phyloP scores from a whole-genome alignment of 306 rosid species.

The Amphicarpaea edgeworthii region DNA sequence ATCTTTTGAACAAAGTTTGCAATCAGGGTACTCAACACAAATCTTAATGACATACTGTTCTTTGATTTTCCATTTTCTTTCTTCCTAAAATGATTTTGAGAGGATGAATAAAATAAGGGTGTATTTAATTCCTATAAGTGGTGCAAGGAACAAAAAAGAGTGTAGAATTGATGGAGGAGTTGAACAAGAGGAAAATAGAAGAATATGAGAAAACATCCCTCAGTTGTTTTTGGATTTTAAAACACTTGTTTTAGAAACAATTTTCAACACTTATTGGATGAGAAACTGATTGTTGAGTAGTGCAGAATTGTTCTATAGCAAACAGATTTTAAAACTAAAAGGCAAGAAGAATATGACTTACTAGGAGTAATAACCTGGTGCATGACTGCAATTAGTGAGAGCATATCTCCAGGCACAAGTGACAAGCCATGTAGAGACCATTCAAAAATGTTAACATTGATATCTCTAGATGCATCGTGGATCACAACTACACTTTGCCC shows the following conservation, averaged over 20 bases:
- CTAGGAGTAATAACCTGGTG: conserved; percentile 71
- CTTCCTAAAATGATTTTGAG: neutral
- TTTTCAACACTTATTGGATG: too few species aligned
- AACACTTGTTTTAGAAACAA: too few species aligned
- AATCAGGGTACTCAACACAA: neutral
- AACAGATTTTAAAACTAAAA: too few species aligned
- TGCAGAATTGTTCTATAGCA: too few species aligned
- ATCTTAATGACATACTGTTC: neutral
- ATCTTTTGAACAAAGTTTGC: neutral
- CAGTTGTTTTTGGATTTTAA: too few species aligned
- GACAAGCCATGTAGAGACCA: conserved; percentile 61
- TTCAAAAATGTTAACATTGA: conserved; percentile 52
- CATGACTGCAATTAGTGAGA: conserved; percentile 69
- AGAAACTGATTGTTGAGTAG: too few species aligned
- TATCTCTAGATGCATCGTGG: conserved; percentile 65
- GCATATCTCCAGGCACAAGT: conserved; percentile 65
- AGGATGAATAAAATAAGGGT: neutral
- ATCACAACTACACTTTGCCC: conserved; percentile 69
- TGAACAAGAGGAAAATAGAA: too few species aligned
- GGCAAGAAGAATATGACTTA: conserved; percentile 56
- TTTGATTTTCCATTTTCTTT: conserved; percentile 1
- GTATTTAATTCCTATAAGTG: too few species aligned
- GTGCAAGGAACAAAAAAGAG: too few species aligned
- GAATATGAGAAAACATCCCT: too few species aligned
- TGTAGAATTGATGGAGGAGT: too few species aligned